phyloP scores from a whole-genome alignment of 768 basidiomycete species.

The Boletus subcaerulescens region DNA sequence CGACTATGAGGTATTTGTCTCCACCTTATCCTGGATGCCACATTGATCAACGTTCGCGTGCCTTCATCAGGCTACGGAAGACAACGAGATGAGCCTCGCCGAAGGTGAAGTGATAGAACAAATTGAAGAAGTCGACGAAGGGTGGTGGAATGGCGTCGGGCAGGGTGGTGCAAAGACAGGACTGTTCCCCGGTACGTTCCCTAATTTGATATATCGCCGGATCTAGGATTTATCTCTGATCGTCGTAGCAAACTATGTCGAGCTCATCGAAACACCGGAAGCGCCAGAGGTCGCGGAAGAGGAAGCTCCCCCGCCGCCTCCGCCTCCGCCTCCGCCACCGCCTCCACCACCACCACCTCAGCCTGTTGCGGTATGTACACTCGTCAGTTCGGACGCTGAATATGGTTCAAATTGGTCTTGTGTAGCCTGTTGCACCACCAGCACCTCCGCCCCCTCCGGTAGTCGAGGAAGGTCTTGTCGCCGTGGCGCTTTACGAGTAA shows the following conservation, averaged over 20 bases:
- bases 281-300: constrained; percentile 37
- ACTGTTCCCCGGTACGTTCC: constrained; percentile 75
- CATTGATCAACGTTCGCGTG: neutral
- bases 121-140: constrained; percentile 81
- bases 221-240: neutral
- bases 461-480: constrained; percentile 58
- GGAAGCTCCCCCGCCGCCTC: constrained; percentile 50
- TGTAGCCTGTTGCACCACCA: constrained; percentile 31
- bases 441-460: constrained; percentile 47
- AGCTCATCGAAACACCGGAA: constrained; percentile 55
- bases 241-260: constrained; percentile 80
- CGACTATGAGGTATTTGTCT: constrained; percentile 62
- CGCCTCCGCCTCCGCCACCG: constrained; percentile 58
- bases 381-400: neutral
- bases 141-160: constrained; percentile 88
- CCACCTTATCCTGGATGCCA: no score
- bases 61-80: constrained; percentile 61
- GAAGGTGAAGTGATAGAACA: constrained; percentile 84
- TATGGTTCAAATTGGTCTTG: neutral
- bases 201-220: neutral
- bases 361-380: constrained; percentile 38
- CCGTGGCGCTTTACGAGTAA: constrained; percentile 71
- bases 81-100: constrained; percentile 76
- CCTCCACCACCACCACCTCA: constrained; percentile 35
- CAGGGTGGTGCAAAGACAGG: constrained; percentile 64